Percentiles rank a stretch among this genome's conserved stretches.
phyloP scores from a whole-genome alignment of 2,329 filamentous ascomycete genomes.

The Raffaelea deltoideospora region DNA sequence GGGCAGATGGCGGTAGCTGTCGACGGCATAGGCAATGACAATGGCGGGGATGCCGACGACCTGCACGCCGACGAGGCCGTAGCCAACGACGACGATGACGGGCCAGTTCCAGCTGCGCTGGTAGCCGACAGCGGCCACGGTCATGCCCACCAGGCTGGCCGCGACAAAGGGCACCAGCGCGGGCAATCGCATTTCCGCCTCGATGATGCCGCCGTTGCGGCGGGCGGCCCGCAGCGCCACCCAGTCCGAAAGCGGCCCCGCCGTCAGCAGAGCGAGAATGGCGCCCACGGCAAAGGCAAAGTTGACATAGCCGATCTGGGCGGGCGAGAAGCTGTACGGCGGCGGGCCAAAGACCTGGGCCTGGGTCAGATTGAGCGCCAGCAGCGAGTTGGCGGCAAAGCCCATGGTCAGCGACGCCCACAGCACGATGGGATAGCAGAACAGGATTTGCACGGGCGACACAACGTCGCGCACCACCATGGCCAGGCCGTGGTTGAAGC shows the following conservation, averaged over 20 bases:
- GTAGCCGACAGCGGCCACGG: slow-evolving; percentile 30
- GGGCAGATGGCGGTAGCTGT: slow-evolving; percentile 48
- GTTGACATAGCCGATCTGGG: slow-evolving; percentile 31
- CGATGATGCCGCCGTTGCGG: slow-evolving; percentile 25
- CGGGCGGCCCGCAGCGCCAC: slow-evolving; percentile 20
- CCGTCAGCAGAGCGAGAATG: slow-evolving; percentile 23
- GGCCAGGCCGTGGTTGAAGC: slow-evolving; percentile 11
- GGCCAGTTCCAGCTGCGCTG: slow-evolving; percentile 30
- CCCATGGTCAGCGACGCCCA: slow-evolving; percentile 15
- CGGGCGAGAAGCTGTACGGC: slow-evolving; percentile 27
- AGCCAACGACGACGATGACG: slow-evolving; percentile 31
- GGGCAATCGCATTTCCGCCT: slow-evolving; percentile 30
- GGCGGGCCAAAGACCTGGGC: slow-evolving; percentile 27
- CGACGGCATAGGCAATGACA: slow-evolving; percentile 41
- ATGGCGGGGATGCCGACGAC: slow-evolving; percentile 39
- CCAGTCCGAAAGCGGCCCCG: slow-evolving; percentile 27
- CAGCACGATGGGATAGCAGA: slow-evolving; percentile 15
- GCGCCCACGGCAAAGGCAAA: slow-evolving; percentile 27
- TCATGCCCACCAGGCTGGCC: slow-evolving; percentile 26
- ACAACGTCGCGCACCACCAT: slow-evolving; percentile 14
- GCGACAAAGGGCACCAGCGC: slow-evolving; percentile 27
- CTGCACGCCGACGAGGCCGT: slow-evolving; percentile 18
- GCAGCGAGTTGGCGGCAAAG: slow-evolving; percentile 19
- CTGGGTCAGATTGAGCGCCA: slow-evolving; percentile 35
- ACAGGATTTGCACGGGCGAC: slow-evolving; percentile 13